Conservation (phyloP, 2,329 filamentous ascomycete species). For the Aspergillus felis region DNA sequence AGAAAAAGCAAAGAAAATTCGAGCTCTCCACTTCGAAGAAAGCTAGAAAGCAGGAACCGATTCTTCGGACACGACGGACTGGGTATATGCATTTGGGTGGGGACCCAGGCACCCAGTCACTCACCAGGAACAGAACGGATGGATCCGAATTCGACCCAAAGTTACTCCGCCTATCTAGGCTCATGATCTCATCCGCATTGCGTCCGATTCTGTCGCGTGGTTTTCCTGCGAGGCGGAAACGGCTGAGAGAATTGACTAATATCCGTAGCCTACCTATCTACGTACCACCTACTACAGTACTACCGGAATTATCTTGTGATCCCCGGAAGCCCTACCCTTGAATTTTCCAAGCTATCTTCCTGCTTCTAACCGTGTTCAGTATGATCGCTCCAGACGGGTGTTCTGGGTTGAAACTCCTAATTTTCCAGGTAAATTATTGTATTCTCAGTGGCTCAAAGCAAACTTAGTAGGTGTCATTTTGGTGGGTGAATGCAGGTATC, state of each 20-base stretch:
- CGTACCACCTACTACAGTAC: neutral
- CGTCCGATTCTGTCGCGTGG: slow-evolving; percentile 15
- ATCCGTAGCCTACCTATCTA: neutral
- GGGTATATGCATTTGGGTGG: slow-evolving; percentile 26
- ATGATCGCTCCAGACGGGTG: neutral
- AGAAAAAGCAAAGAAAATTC: slow-evolving; percentile 6
- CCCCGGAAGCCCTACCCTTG: slow-evolving; percentile 6
- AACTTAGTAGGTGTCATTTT: neutral
- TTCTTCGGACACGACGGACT: slow-evolving; percentile 23
- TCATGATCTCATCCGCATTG: slow-evolving; percentile 11
- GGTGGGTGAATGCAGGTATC: neutral
- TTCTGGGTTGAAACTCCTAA: neutral
- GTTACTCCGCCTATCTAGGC: slow-evolving; percentile 12
- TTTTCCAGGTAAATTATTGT: neutral
- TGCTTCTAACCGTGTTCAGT: slow-evolving; percentile 2
- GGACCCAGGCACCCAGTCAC: neutral
- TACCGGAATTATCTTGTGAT: neutral
- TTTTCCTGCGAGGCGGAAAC: slow-evolving; percentile 3
- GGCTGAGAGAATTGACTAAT: neutral
- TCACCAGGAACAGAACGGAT: slow-evolving; percentile 23
- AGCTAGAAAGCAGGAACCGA: slow-evolving; percentile 27
- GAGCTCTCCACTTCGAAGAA: slow-evolving; percentile 18
- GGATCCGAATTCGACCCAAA: slow-evolving; percentile 24
- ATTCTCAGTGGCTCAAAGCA: neutral
- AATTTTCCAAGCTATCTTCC: slow-evolving; percentile 2